Evolutionary conservation across 495 filamentous ascomycete genomes (phyloP).

Genomic region (Aspergillus sclerotioniger): DNA sequence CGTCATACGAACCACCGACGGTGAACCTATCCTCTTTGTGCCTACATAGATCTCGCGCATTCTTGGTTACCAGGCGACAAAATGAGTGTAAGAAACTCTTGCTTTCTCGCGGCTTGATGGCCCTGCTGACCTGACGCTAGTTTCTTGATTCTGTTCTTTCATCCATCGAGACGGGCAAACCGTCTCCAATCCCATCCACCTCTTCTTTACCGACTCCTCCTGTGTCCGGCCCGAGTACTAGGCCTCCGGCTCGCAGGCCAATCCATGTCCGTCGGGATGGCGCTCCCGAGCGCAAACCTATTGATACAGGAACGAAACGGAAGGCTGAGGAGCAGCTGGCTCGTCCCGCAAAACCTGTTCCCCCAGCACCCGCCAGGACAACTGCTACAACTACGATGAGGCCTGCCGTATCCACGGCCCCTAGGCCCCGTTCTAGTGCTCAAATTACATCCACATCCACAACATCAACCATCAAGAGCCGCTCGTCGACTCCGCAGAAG

Average conservation of each 20-base stretch:
- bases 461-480: constrained; percentile 23
- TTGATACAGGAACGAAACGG: constrained; percentile 36
- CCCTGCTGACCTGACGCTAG: constrained; percentile 34
- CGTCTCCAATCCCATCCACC: constrained; percentile 27
- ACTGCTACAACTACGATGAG: constrained; percentile 2
- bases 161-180: constrained; percentile 50
- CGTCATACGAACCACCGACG: constrained; percentile 46
- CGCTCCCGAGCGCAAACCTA: constrained; percentile 20
- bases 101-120: neutral
- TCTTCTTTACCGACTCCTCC: constrained; percentile 31
- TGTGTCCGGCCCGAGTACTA: constrained; percentile 26
- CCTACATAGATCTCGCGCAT: constrained; percentile 6
- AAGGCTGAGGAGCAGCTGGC: constrained; percentile 44
- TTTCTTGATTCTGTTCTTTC: constrained; percentile 59
- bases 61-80: constrained; percentile 16
- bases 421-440: constrained; percentile 22
- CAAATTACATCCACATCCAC: constrained; percentile 14
- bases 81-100: constrained; percentile 48
- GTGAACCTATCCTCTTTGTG: constrained; percentile 32
- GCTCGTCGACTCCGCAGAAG: constrained; percentile 20
- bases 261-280: constrained; percentile 12
- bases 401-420: constrained; percentile 7
- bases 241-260: constrained; percentile 28
- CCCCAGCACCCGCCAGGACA: neutral
- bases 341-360: constrained; percentile 23